Percentiles rank a stretch among this genome's conserved stretches.
Evolutionary conservation across 2,329 filamentous ascomycete species (phyloP).

Genomic region (Colletotrichum sp.): DNA sequence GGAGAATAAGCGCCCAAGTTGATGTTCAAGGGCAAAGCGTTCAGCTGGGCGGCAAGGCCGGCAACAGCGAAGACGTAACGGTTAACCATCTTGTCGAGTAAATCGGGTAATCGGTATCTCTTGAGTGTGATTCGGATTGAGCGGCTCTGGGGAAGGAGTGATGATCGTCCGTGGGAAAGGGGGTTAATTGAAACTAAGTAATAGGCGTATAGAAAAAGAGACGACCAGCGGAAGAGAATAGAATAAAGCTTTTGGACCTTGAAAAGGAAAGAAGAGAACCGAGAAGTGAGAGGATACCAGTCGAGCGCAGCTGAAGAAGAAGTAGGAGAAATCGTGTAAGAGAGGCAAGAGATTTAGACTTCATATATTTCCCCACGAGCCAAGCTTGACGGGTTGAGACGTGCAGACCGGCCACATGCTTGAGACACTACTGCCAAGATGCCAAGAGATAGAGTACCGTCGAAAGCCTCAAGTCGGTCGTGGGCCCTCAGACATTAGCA

Average conservation of each 20-base stretch:
- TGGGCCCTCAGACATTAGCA: constrained; percentile 11
- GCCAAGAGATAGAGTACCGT: constrained; percentile 16
- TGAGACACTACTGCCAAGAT: constrained; percentile 9
- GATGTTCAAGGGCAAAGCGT: constrained; percentile 36
- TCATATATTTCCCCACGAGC: constrained; percentile 20
- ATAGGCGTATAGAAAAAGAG: constrained; percentile 11
- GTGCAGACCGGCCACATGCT: constrained; percentile 7
- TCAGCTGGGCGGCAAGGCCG: constrained; percentile 29
- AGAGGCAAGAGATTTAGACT: constrained; percentile 6
- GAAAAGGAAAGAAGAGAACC: neutral
- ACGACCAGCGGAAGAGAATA: constrained; percentile 21
- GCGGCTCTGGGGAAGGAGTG: neutral
- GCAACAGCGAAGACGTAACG: constrained; percentile 32
- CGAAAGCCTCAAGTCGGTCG: constrained; percentile 8
- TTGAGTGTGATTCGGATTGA: constrained; percentile 5
- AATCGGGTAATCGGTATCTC: constrained; percentile 1
- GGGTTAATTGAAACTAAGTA: neutral
- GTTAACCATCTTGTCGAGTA: constrained; percentile 20
- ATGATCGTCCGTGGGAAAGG: neutral
- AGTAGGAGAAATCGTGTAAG: neutral
- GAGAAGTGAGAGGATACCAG: constrained; percentile 13
- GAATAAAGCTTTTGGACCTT: neutral
- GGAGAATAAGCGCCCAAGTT: constrained; percentile 39
- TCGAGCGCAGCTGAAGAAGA: constrained; percentile 19
- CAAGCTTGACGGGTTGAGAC: constrained; percentile 11